Base-by-base conservation (phyloP, 2,329 filamentous ascomycete species). In the Nothophoma quercina region DNA sequence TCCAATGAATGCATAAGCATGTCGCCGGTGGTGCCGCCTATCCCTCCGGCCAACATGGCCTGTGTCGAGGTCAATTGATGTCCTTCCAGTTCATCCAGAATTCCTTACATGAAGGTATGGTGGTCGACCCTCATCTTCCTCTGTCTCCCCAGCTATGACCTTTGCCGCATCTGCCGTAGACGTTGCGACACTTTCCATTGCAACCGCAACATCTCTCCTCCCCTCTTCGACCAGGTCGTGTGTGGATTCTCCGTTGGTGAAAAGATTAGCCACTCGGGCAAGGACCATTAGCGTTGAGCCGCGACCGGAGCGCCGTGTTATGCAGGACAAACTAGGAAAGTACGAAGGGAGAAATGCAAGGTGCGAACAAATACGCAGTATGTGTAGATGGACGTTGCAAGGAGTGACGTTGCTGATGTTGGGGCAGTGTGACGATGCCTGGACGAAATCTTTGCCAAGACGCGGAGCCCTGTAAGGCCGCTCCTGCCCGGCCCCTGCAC, bases 1-100 rank as follows among this genome's bases (percentile, higher is more conserved):
- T 99, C 95, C 69, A 99, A 84, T 36, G 93, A 98, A 79, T 99
- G 95, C 95, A 99, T 99, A 62, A 99, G 81, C 84, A 99, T 89
- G 75, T 99, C 95, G 53, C 96, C 95, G 49, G 89, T 96, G 13
- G 90, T 93, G 45, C 95, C 95, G 69, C 96, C 95, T 45, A 96
- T 81, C 55, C 93, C 95, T 69, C 95, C 95, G 26, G 95, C 95
- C 69, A 99, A 82, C 93, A 98, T 99, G 73, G 90, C 88, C 91
- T 96, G 61, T 55, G 55, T 43, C 16, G 16, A 51, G 29, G 62
- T 71, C 67, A 71, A 68, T 56, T 51, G 50, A 40, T 29, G 48
- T 51, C 56, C 46, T 48, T 56, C 26, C 10, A 35, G 39, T 16
- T 21, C 16, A 22, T 30, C 32, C 29, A 50, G 53, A 55, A 53